Base-by-base conservation (phyloP, 495 filamentous ascomycete species). In the Aspergillus conjunctus region DNA sequence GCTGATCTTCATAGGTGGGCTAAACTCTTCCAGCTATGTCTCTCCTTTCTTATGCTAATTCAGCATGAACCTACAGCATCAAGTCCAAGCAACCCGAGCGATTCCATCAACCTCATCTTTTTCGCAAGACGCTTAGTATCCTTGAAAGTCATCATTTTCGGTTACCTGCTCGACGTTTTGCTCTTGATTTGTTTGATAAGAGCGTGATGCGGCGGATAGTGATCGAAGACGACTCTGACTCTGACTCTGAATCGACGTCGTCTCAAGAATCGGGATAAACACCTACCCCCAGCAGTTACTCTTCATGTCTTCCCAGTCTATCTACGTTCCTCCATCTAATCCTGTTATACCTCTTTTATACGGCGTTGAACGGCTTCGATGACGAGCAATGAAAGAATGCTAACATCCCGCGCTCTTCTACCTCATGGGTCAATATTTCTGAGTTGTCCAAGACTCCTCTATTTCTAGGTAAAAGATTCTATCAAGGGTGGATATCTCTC, bases 131-230 rank as follows among this genome's bases (percentile, higher is more conserved):
- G 57, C 87, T 98, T 79, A 81, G 78, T 33, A 76, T 97, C 33
- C 79, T 98, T n/a, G 94, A 97, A 75, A 87, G 84, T 52, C 92
- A 97, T 62, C 91, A 94, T 66, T 98, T 91, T 72, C 85, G 93
- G 32, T 80, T 98, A 21, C 86, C 85, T 7, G 87, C 91, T 51
- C 87, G 93, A 44, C 88, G 91, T 44, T 92, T 95, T 72, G 87
- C 97, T 34, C 86, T 97, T 51, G 92, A 97, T 70, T 76, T 98
- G 22, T 98, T 98, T 71, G 93, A 98, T 64, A 93, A 91, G 74
- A 85, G 81, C 37, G 91, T 98, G 30, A 78, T 98, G 72, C 79
- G 91, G 64, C 83, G 85, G 44, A 90, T 97, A 55, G 88, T 98
- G 33, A 72, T 88, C 6, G 84, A 86, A 51, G 87, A 89, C 54